These are phyloP conservation scores for Begonia loranthoides DNA, from an alignment of 306 rosid species.

Conservation along the genomic window DNA sequence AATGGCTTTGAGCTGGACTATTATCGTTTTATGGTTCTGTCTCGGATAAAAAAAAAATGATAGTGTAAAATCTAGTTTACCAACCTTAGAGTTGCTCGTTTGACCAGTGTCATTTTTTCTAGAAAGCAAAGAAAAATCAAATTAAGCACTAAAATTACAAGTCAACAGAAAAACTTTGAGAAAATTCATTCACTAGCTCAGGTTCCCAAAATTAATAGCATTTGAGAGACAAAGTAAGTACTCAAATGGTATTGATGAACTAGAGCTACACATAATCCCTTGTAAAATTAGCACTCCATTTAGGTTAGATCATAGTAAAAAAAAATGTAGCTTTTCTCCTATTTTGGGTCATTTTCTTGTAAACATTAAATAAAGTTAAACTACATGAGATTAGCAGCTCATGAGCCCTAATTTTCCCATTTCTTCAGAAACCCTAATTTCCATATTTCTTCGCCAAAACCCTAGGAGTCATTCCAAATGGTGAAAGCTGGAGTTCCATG, in stretches of 20 bases:
- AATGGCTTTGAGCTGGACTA: too few relatives aligned
- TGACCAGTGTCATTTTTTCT: too few relatives aligned
- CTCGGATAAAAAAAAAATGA: too few relatives aligned
- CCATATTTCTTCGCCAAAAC: too few relatives aligned
- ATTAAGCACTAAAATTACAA: not conserved
- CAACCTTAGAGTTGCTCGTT: too few relatives aligned
- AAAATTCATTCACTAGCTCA: constrained; percentile 15
- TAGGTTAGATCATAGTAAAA: not conserved
- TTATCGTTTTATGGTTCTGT: too few relatives aligned
- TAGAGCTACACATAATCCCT: constrained; percentile 13
- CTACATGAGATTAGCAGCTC: not conserved
- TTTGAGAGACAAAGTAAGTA: constrained; percentile 6
- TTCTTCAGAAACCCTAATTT: not conserved
- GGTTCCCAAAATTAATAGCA: constrained; percentile 42
- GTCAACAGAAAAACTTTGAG: constrained; percentile 14
- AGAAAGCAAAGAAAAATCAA: too few relatives aligned
- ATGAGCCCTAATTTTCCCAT: not conserved
- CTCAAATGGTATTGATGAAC: constrained; percentile 26
- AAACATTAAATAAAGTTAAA: constrained; percentile 1
- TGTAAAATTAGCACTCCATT: not conserved
- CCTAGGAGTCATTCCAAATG: constrained; percentile 51
- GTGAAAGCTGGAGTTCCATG: constrained; percentile 46
- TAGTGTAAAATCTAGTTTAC: too few relatives aligned
- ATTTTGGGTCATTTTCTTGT: not conserved
- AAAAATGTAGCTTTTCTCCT: not conserved